Base-by-base conservation (phyloP, 2,329 filamentous ascomycete genomes). In the Penicillium thymicola region DNA sequence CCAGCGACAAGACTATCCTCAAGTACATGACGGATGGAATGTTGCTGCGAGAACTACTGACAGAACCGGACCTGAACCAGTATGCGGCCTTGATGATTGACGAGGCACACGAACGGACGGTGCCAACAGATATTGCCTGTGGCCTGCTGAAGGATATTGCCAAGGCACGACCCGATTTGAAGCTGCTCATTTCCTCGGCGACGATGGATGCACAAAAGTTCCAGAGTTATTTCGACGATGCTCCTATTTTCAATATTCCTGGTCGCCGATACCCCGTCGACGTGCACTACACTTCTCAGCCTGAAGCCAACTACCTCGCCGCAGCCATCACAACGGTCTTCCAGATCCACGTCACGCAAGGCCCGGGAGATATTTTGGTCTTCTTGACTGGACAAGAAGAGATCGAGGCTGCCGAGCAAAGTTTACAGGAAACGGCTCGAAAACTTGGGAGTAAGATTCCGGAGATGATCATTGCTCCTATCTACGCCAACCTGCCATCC, bases 11-110 rank as follows among this genome's bases (percentile, higher is more conserved):
- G 76, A 97, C 94, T 0, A 81, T 93, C 8, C 77, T 99, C 53
- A 95, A 96, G 74, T 97, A 96, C 75, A 93, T 96, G 89, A 99
- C 94, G 0, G 94, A 99, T 68, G 94, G 94, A 70, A 96, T 97
- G 89, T 79, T 97, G 38, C 79, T 97, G 30, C 83, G 92, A 70
- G 91, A 96, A 70, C 89, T 97, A 62, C 85, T 97, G 77, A 93
- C 90, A 0, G 91, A 96, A 67, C 92, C 93, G 0, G 87, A 93
- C 63, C 78, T 97, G 6, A 83, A 85, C 1, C 86, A 85, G 16
- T 97, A 97, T 66, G 89, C 90, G 5, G 90, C 88, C 13, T 76
- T 99, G 60, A 97, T 99, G 88, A 93, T 99, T 55, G 94, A 99
- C 70, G 94, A 99, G 72, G 94, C 94, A 0, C 94, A 99, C 82